Evolutionary conservation across 1,139 yeast genomes (phyloP), one percentile per base, ranked within the genome.

Genomic region (Candida tetrigidarum): DNA sequence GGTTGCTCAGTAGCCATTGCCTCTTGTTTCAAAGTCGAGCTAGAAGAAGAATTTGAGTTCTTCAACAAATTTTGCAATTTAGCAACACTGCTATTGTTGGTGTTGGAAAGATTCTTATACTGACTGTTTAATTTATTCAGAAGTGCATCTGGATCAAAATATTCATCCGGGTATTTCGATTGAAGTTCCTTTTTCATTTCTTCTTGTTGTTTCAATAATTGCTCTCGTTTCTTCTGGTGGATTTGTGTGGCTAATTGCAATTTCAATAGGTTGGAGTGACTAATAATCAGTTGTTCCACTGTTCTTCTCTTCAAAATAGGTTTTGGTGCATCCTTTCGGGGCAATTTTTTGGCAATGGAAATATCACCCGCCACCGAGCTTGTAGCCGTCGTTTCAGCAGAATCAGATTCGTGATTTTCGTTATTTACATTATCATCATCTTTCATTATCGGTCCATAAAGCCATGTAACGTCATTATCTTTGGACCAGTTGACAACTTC

Each of bases 291-390:
- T 59, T 88, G 96, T 44, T 89, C 80, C 23, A 87, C 85, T 2
- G 93, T 84, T 57, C 96, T 76, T 63, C 85, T 86, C 65, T 90
- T 90, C 56, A 90, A 71, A 50, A 90, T 90, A 14, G 96, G 95
- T 61, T 85, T 84, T n/a, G 79, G 81, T 5, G 65, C 64, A 34
- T 61, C 66, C 20, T 19, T 33, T 18, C 15, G 14, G 33, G 27
- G 32, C 11, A 28, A 30, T 22, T 46, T 46, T 39, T 49, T 47
- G 29, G 57, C 46, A 43, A 70, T 58, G 14, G 71, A 65, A 23
- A 73, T 68, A 54, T 74, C 79, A 29, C 80, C 79, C 5, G 81
- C 82, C 12, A 71, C 79, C 8, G 74, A 74, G 20, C 68, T 66
- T 19, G 73, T 63, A 4, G 74, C 76, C 11, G 72, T 72, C 29